Conservation (phyloP, 495 filamentous ascomycete species). For the Bombardia bombarda region DNA sequence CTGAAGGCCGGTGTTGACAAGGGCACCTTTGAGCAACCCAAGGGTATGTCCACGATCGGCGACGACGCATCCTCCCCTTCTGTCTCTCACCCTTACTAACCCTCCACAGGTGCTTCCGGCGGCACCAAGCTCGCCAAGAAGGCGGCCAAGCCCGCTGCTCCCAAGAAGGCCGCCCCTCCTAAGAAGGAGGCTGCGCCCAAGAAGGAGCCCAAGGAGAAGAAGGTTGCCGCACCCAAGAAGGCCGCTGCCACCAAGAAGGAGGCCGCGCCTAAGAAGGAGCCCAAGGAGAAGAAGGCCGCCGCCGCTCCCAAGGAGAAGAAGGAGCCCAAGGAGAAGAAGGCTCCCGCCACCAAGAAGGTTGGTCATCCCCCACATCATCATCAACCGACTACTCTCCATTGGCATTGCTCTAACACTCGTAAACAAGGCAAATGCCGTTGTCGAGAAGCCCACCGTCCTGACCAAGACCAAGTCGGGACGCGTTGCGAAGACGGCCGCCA, state of each 20-base stretch:
- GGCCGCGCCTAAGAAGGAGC: conserved; percentile 20
- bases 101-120: conserved; percentile 67
- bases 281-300: conserved; percentile 29
- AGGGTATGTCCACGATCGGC: conserved; percentile 56
- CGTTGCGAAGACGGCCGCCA: conserved; percentile 60
- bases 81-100: conserved; percentile 8
- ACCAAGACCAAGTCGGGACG: conserved; percentile 89
- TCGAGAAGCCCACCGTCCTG: conserved; percentile 61
- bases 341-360: too few species aligned
- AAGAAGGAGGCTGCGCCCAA: conserved; percentile 25
- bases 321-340: conserved; percentile 38
- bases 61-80: not conserved
- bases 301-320: conserved; percentile 36
- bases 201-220: conserved; percentile 32
- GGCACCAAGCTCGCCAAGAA: conserved; percentile 97
- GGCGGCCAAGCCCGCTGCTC: conserved; percentile 33
- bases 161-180: conserved; percentile 37
- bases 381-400: too few species aligned
- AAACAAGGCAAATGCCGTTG: conserved; percentile 51
- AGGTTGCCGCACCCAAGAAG: conserved; percentile 34
- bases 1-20: conserved; percentile 84
- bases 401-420: too few species aligned
- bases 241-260: conserved; percentile 17
- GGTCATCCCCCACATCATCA: too few species aligned
- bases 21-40: conserved; percentile 85